Conservation (phyloP, 208 protist species). For the Leishmania lainsoni region DNA sequence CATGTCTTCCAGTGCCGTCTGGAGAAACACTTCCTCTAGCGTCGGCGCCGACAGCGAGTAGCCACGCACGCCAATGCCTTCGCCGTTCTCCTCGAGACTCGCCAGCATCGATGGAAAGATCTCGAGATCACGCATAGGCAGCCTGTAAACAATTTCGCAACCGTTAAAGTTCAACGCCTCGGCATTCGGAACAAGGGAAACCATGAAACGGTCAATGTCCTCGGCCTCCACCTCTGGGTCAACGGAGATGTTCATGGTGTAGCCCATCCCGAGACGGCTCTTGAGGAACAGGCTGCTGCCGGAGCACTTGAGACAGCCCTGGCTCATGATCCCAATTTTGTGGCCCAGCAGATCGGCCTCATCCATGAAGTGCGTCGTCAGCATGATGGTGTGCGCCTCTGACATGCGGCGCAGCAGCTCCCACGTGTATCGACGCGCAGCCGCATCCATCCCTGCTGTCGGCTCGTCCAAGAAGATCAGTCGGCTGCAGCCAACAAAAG, state of each 20-base stretch:
- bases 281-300: constrained; percentile 69
- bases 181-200: constrained; percentile 24
- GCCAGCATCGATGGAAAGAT: constrained; percentile 48
- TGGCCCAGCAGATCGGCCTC: constrained; percentile 96
- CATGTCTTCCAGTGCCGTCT: constrained; percentile 46
- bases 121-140: constrained; percentile 40
- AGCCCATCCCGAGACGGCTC: constrained; percentile 51
- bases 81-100: constrained; percentile 37
- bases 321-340: constrained; percentile 92
- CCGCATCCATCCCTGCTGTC: constrained; percentile 88
- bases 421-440: constrained; percentile 85
- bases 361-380: constrained; percentile 96
- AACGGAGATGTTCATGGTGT: constrained; percentile 49
- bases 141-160: constrained; percentile 42
- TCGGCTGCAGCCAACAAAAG: constrained; percentile 82
- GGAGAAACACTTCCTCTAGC: constrained; percentile 79
- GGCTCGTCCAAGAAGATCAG: constrained; percentile 92
- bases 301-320: constrained; percentile 51
- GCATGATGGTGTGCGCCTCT: constrained; percentile 58
- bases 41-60: constrained; percentile 71
- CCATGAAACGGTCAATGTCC: constrained; percentile 26
- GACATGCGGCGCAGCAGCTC: constrained; percentile 57
- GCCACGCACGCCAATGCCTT: constrained; percentile 34
- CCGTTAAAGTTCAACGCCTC: constrained; percentile 32
- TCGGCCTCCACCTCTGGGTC: constrained; percentile 33